phyloP scores from a whole-genome alignment of 805 yeast species.

The Torulaspora maleeae region DNA sequence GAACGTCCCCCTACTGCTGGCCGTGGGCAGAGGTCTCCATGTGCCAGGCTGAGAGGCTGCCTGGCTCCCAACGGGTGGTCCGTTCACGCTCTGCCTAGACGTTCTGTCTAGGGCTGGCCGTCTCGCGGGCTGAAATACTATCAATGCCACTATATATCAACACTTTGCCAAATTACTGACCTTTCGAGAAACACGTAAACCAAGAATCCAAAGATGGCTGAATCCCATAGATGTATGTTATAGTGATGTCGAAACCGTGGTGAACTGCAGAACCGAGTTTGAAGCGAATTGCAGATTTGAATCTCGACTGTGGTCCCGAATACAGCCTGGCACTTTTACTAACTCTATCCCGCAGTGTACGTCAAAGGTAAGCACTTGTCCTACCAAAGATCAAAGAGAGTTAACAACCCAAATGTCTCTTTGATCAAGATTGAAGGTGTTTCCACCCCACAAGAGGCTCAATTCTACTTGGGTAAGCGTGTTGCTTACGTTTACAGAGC shows the following conservation, averaged over 20 bases:
- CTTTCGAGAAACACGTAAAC: conserved; percentile 5
- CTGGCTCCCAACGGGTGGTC: too few species aligned
- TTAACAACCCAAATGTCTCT: conserved; percentile 96
- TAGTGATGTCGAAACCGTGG: background rate
- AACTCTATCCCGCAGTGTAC: conserved; percentile 61
- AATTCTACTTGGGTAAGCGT: conserved; percentile 99
- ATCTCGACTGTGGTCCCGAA: too few species aligned
- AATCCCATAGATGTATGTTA: conserved; percentile 94
- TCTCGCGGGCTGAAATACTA: background rate
- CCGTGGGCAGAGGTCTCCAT: background rate
- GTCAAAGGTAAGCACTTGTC: conserved; percentile 99
- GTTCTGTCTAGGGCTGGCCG: too few species aligned
- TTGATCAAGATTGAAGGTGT: conserved; percentile 97
- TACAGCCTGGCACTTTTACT: conserved; percentile 9
- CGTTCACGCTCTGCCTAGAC: too few species aligned
- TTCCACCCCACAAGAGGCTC: conserved; percentile 84
- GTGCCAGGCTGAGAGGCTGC: background rate
- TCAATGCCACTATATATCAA: conserved; percentile 3
- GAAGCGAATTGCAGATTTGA: background rate
- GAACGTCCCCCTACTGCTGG: background rate
- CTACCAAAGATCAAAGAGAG: conserved; percentile 99
- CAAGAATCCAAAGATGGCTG: conserved; percentile 65
- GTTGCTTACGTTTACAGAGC: conserved; percentile 99
- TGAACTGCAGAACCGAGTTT: background rate
- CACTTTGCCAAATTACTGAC: background rate